Evolutionary conservation across 495 filamentous ascomycete species (phyloP).

Genomic region (Cercophora newfieldiana): DNA sequence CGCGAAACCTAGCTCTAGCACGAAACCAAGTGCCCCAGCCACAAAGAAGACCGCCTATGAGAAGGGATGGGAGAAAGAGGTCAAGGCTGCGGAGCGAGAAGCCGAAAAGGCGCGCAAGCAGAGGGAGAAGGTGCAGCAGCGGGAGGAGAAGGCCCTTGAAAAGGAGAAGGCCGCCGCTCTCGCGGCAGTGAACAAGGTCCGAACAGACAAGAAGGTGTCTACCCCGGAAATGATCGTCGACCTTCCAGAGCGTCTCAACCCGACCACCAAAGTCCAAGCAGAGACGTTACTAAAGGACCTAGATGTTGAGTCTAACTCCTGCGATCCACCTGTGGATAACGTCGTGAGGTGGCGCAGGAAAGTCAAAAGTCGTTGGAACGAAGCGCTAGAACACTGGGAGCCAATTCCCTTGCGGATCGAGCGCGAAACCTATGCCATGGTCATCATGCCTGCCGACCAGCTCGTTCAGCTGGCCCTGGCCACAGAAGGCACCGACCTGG

Average conservation of each 20-base stretch:
- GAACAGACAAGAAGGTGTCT: slow-evolving; percentile 73
- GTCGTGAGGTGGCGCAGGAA: slow-evolving; percentile 77
- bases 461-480: slow-evolving; percentile 64
- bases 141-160: slow-evolving; percentile 59
- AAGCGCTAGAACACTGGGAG: slow-evolving; percentile 63
- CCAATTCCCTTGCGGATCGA: slow-evolving; percentile 59
- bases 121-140: slow-evolving; percentile 53
- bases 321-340: slow-evolving; percentile 53
- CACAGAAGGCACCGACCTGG: slow-evolving; percentile 46
- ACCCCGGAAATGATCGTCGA: slow-evolving; percentile 84
- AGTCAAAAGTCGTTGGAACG: slow-evolving; percentile 61
- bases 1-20: slow-evolving; percentile 5
- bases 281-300: slow-evolving; percentile 53
- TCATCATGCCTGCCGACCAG: slow-evolving; percentile 63
- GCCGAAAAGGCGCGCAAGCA: slow-evolving; percentile 55
- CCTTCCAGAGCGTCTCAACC: slow-evolving; percentile 58
- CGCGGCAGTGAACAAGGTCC: slow-evolving; percentile 72
- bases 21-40: slow-evolving; percentile 12
- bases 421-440: slow-evolving; percentile 67
- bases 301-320: slow-evolving; percentile 41
- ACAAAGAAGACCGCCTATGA: slow-evolving; percentile 38
- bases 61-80: slow-evolving; percentile 34
- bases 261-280: slow-evolving; percentile 57
- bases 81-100: slow-evolving; percentile 47
- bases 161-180: slow-evolving; percentile 69